Evolutionary conservation across 2,329 filamentous ascomycete species (phyloP), one percentile per base, ranked within the genome.

Genomic region (Mariannaea elegans): DNA sequence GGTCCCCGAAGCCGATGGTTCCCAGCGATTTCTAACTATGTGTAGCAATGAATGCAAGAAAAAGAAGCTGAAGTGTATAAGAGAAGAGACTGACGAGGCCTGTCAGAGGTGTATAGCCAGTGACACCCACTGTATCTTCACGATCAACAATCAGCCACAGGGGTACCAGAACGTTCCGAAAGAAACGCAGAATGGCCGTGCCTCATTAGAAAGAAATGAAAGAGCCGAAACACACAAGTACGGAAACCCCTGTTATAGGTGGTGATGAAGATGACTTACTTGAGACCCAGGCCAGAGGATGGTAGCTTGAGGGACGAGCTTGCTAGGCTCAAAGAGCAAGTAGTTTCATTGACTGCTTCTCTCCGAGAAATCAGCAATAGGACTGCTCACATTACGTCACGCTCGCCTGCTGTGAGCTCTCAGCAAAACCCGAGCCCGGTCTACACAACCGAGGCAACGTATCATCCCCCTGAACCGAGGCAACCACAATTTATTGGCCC

Each of bases 51-150:
- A 78, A 34, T 80, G 77, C 60, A 78, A 78, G 56, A 76, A 75
- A 32, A 66, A 75, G 24, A 79, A 79, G 56, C 73, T 79, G 49
- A 80, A 79, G 53, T 80, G 78, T 59, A 67, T 76, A 19, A 57
- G 49, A 38, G 71, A 70, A 0, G 58, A 60, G 0, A 63, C 64
- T 4, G 63, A 72, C 19, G 59, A 56, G 1, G 61, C 49, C 21
- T 77, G 76, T 32, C 67, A 73, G 56, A 58, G 75, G 34, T 77
- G 76, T 19, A 59, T 69, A 6, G 48, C 62, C 5, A 63, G 68
- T 38, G 69, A 72, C 2, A 56, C 68, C 8, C 50, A 54, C 1
- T 76, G 74, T 34, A 61, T 69, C 12, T 73, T 72, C 39, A 64
- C 59, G 32, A 21, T 32, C 3, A 45, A 16, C n/a, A 46, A 39